These are phyloP conservation scores for Mucor irregularis DNA, from an alignment of 371 early-diverging fungal genomes.

Conservation along the genomic window DNA sequence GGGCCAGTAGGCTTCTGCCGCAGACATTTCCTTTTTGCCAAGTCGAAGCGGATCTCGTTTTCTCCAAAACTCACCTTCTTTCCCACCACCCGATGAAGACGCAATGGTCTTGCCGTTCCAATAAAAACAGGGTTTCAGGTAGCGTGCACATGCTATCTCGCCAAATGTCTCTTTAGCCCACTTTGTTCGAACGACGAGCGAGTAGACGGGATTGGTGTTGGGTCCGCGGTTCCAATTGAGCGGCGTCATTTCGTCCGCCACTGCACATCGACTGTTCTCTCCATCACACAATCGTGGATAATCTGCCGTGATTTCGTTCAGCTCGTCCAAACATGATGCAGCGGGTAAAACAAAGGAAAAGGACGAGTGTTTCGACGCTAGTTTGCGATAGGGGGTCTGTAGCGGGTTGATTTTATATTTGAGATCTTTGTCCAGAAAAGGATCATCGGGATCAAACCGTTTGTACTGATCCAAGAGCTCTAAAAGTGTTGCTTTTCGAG, in stretches of 20 bases:
- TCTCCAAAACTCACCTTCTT: slow-evolving; percentile 62
- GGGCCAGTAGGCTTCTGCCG: slow-evolving; percentile 63
- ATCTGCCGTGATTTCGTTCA: slow-evolving; percentile 37
- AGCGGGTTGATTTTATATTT: slow-evolving; percentile 9
- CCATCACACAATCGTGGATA: slow-evolving; percentile 56
- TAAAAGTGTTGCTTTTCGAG: slow-evolving; percentile 1
- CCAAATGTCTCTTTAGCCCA: slow-evolving; percentile 60
- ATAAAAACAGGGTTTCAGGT: slow-evolving; percentile 62
- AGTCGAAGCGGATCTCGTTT: slow-evolving; percentile 56
- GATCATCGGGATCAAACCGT: not conserved
- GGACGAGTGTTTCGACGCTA: slow-evolving; percentile 33
- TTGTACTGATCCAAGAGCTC: slow-evolving; percentile 8
- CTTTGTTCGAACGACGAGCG: slow-evolving; percentile 58
- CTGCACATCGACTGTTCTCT: slow-evolving; percentile 6
- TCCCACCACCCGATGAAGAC: slow-evolving; percentile 20
- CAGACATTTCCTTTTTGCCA: slow-evolving; percentile 58
- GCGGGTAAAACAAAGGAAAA: slow-evolving; percentile 51
- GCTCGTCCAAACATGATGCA: slow-evolving; percentile 39
- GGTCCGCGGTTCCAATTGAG: slow-evolving; percentile 67
- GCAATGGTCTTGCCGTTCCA: slow-evolving; percentile 64
- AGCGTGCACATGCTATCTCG: slow-evolving; percentile 31
- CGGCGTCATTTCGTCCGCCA: slow-evolving; percentile 30
- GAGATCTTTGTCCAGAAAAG: slow-evolving; percentile 4
- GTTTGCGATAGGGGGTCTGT: not conserved
- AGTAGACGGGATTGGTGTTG: slow-evolving; percentile 69